phyloP scores from a whole-genome alignment of 2,329 filamentous ascomycete genomes.

The Monosporascus sp. region DNA sequence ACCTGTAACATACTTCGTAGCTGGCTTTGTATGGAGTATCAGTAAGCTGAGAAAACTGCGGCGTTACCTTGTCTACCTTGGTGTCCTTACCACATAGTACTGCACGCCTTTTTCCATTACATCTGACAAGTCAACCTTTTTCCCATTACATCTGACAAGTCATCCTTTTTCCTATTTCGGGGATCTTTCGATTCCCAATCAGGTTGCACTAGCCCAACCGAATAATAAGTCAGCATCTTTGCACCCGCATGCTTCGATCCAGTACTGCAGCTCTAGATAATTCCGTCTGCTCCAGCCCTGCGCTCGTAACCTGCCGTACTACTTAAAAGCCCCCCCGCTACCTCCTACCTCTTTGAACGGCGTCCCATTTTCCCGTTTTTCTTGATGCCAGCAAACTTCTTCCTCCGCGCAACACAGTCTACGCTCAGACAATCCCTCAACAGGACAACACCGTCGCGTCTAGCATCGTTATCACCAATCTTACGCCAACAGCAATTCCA shows the following conservation, averaged over 20 bases:
- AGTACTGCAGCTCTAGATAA: too few relatives aligned
- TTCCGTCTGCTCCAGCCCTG: too few relatives aligned
- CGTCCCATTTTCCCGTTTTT: neutral
- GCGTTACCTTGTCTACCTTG: neutral
- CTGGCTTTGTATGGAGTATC: neutral
- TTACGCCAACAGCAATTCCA: constrained; percentile 27
- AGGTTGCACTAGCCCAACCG: neutral
- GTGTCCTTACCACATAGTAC: neutral
- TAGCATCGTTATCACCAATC: constrained; percentile 4
- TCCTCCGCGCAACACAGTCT: constrained; percentile 15
- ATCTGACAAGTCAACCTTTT: neutral
- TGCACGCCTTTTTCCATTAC: neutral
- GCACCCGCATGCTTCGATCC: too few relatives aligned
- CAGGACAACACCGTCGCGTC: constrained; percentile 10
- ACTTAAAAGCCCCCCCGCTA: constrained; percentile 3
- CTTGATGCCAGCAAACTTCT: constrained; percentile 16
- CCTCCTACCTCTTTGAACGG: too few relatives aligned
- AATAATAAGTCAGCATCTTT: neutral
- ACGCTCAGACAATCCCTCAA: constrained; percentile 15
- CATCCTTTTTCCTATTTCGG: neutral
- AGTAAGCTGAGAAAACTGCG: neutral
- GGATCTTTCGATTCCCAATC: too few relatives aligned
- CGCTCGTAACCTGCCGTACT: neutral
- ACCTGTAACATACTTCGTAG: neutral
- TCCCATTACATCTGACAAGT: neutral